These are phyloP conservation scores for Ambrosiella beaveri DNA, from an alignment of 2,329 filamentous ascomycete genomes.

Conservation along the genomic window DNA sequence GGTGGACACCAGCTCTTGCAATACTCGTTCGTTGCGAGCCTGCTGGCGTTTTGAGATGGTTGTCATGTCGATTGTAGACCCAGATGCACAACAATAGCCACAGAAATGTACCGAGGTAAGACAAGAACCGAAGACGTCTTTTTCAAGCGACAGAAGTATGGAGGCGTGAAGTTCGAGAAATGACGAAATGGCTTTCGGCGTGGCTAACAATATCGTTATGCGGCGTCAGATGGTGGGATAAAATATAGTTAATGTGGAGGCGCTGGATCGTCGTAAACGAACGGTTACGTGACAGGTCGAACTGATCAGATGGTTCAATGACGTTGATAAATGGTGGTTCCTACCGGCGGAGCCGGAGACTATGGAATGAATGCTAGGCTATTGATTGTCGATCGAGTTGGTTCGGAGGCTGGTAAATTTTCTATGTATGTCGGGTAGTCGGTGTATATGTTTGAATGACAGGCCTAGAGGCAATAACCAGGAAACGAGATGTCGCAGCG, in stretches of 20 bases:
- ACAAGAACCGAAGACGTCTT: background rate
- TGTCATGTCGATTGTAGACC: constrained; percentile 7
- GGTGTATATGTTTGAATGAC: no score
- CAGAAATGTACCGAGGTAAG: background rate
- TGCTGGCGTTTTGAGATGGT: constrained; percentile 62
- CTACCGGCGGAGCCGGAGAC: background rate
- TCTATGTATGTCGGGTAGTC: no score
- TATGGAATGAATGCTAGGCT: background rate
- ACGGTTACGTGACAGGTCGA: background rate
- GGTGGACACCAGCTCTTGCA: constrained; percentile 75
- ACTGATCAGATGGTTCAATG: background rate
- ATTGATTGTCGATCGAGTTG: background rate
- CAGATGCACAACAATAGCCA: background rate
- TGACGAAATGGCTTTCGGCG: no score
- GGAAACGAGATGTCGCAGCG: no score
- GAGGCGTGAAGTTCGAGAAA: no score
- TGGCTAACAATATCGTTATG: no score
- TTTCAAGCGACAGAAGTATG: background rate
- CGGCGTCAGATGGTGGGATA: no score
- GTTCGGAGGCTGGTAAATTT: no score
- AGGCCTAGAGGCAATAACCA: no score
- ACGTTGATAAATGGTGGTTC: background rate
- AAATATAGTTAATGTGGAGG: no score
- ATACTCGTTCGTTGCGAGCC: constrained; percentile 81
- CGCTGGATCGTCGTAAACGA: background rate